Evolutionary conservation across 345 rosid genomes (phyloP).

Genomic region (Physaria fendleri): DNA sequence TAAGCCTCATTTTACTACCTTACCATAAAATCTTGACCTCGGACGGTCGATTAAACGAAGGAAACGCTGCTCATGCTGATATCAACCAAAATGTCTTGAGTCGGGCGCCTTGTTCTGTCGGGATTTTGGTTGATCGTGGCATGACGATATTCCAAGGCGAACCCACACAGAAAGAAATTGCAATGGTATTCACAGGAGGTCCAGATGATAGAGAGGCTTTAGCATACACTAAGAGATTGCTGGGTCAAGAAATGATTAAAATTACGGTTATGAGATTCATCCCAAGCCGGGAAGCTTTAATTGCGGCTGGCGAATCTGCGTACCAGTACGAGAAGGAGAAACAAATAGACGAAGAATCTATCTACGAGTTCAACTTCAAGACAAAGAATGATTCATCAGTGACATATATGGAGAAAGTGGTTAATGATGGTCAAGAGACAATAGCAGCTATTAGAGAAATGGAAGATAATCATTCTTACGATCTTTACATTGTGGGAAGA

Average conservation of each 20-base stretch:
- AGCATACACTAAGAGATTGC: constrained; percentile 57
- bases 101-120: constrained; percentile 53
- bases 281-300: constrained; percentile 13
- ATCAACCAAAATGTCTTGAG: constrained; percentile 45
- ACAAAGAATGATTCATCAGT: constrained; percentile 23
- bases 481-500: constrained; percentile 53
- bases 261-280: constrained; percentile 47
- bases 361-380: constrained; percentile 44
- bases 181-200: constrained; percentile 55
- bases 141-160: constrained; percentile 21
- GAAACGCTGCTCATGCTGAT: constrained; percentile 23
- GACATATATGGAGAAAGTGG: constrained; percentile 35
- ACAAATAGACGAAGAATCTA: constrained; percentile 31
- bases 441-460: constrained; percentile 26
- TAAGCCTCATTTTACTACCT: constrained; percentile 46
- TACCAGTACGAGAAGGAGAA: constrained; percentile 17
- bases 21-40: constrained; percentile 34
- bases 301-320: neutral
- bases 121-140: constrained; percentile 49
- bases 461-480: constrained; percentile 24
- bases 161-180: neutral
- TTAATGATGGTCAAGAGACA: constrained; percentile 38
- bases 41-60: constrained; percentile 36
- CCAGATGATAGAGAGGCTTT: constrained; percentile 68
- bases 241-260: constrained; percentile 19